Base-by-base conservation (phyloP, 225 moss, liverwort and hornwort species). In the Sphagnum tenellum region DNA sequence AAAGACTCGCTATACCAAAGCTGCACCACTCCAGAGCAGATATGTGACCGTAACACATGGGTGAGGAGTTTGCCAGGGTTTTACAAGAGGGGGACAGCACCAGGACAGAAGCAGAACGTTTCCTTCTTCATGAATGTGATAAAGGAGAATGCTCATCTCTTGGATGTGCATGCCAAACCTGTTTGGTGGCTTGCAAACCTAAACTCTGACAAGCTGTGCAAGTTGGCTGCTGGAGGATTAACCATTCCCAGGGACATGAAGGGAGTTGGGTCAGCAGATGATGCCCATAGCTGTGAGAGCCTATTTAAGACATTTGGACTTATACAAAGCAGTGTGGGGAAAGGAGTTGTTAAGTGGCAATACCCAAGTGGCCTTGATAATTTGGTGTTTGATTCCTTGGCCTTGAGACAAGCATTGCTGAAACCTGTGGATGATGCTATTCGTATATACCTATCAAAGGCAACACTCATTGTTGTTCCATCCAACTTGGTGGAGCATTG, bases 401-500 rank as follows among this genome's bases (percentile, higher is more conserved):
- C 96, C 13, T 75, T 96, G 70, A 92, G 64, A 59, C 83, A 76
- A 68, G 89, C 96, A 56, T 76, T 86, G 46, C 75, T 80, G 50
- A 85, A 88, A 72, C 96, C 90, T 49, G 87, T 87, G 44, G 92
- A 96, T 72, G 92, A 88, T 69, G 86, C 85, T 3, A 90, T 83
- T 69, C 84, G 96, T 12, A 76, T 92, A 56, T 96, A 92, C 69
- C 76, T 96, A 53, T 96, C 96, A 11, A 87, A 83, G 75, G 96
- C 96, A 68, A 96, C 96, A 14, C 74, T 96, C 67, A 78, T 96
- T 68, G 96, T 96, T 63, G 96, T 96, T 57, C 89, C 96, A 47
- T 90, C 86, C 60, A 92, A 88, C 67, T 70, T 96, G 80, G 88
- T 96, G 67, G 89, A 92, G 67, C 96, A 96, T 71, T 96, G 96